Conservation (phyloP, 2,329 filamentous ascomycete species). For the Colletotrichum incanum region DNA sequence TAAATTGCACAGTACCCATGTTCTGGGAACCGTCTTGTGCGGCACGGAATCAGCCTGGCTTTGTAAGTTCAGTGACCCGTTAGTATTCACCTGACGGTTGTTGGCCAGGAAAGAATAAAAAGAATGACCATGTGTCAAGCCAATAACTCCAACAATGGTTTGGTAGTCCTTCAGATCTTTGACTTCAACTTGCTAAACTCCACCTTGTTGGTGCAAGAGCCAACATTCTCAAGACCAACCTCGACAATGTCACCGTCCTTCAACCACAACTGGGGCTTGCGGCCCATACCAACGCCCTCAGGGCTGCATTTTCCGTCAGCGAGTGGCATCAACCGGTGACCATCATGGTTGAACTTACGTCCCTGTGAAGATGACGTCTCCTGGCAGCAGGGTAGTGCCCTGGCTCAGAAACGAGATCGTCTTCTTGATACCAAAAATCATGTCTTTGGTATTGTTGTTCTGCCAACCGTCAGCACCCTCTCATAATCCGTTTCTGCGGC, state of each 20-base stretch:
- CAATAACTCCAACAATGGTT: neutral
- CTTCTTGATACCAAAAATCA: conserved; percentile 75
- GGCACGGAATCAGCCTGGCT: neutral
- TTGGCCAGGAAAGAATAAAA: neutral
- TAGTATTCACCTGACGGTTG: neutral
- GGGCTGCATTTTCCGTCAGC: conserved; percentile 60
- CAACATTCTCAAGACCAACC: conserved; percentile 77
- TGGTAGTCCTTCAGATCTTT: conserved; percentile 44
- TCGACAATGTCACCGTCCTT: conserved; percentile 80
- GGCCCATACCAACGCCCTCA: conserved; percentile 80
- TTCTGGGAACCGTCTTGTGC: neutral
- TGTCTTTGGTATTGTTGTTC: conserved; percentile 71
- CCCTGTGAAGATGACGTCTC: conserved; percentile 78
- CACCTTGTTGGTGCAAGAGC: conserved; percentile 69
- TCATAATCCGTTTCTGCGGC: neutral
- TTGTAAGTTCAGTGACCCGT: too few relatives aligned
- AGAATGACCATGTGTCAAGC: neutral
- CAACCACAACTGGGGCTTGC: conserved; percentile 77
- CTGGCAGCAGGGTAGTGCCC: conserved; percentile 75
- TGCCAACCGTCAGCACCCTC: conserved; percentile 45
- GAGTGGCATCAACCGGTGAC: neutral
- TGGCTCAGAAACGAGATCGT: conserved; percentile 73
- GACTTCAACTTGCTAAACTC: conserved; percentile 50
- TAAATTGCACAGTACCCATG: neutral
- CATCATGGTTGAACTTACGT: conserved; percentile 60